Evolutionary conservation across 2,329 filamentous ascomycete species (phyloP), one percentile per base, ranked within the genome.

Genomic region (Ceratocystis cubensis): DNA sequence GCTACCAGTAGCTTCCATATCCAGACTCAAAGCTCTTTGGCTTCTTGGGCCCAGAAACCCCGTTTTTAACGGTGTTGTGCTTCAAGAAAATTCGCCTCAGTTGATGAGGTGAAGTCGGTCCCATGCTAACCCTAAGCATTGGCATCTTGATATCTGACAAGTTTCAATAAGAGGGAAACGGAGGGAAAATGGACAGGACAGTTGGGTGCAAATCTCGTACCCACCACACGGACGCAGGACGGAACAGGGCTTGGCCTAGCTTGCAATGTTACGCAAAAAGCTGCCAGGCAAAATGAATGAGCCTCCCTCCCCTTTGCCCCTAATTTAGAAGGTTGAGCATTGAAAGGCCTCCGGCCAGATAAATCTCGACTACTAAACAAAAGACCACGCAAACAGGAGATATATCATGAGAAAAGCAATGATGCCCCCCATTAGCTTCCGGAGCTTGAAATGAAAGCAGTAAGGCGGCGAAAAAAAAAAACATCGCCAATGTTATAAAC

Each of bases 241-340:
- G 3, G 37, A 41, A 15, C 37, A 41, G 37, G 37, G 37, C 37
- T 41, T 41, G 10, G 37, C 37, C 37, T 41, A 41, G 56, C 56
- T 59, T 33, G 56, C 33, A 33, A 17, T 59, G 56, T 59, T 59
- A 37, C 56, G 56, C 56, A 59, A 59, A 59, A 59, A 59, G 17
- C 56, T 59, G 30, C 56, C 56, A 59, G 13, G 33, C 33, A 25
- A 25, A 28, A 41, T 15, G 10, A 41, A 41, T 41, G 1, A 41
- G 7, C 17, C 28, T 33, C 28, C 22, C n/a, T n/a, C 15, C 20
- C n/a, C 25, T 28, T 59, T 7, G 15, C 56, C 56, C 56, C 30
- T 59, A 59, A 33, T 59, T 59, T 59, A 62, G 48, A 10, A 53
- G 48, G 20, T 15, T 25, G 37, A 41, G 37, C 37, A 41, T 13